These are phyloP conservation scores for Penicillium canescens DNA, from an alignment of 495 filamentous ascomycete species.

Conservation along the genomic window DNA sequence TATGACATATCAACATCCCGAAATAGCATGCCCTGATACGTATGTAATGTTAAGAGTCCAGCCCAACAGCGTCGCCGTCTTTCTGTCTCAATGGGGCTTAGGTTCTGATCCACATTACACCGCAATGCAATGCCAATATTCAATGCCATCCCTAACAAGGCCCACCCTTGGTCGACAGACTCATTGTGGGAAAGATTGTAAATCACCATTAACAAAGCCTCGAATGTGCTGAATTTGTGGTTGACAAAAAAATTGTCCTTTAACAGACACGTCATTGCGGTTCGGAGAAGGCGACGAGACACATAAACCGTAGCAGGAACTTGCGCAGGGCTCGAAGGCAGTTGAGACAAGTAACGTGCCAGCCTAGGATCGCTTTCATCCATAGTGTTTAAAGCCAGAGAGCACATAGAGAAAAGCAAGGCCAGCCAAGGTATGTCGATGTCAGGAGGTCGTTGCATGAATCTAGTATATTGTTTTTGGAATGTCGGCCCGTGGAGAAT, in stretches of 20 bases:
- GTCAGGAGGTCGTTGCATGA: constrained; percentile 5
- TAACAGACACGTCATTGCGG: constrained; percentile 12
- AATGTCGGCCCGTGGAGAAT: constrained; percentile 28
- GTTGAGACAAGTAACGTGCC: constrained; percentile 2
- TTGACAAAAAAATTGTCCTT: constrained; percentile 12
- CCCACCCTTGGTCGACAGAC: constrained; percentile 18
- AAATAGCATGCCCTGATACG: constrained; percentile 20
- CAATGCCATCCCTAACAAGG: constrained; percentile 17
- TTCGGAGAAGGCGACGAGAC: not conserved
- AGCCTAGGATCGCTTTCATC: constrained; percentile 13
- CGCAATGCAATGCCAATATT: constrained; percentile 23
- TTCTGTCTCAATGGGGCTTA: constrained; percentile 11
- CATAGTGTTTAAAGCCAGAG: constrained; percentile 12
- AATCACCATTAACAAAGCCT: constrained; percentile 19
- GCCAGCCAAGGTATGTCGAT: constrained; percentile 19
- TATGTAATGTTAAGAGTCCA: constrained; percentile 18
- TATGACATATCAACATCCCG: constrained; percentile 21
- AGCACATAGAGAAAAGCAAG: constrained; percentile 17
- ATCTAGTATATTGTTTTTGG: constrained; percentile 16
- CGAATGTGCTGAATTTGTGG: constrained; percentile 18
- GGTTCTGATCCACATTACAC: constrained; percentile 3
- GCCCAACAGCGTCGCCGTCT: constrained; percentile 25
- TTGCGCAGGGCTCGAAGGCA: not conserved
- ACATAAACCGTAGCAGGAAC: not conserved
- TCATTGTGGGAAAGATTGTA: constrained; percentile 18